Evolutionary conservation across 1,284 basidiomycete species (phyloP).

Genomic region (Austroboletus rostrupii): DNA sequence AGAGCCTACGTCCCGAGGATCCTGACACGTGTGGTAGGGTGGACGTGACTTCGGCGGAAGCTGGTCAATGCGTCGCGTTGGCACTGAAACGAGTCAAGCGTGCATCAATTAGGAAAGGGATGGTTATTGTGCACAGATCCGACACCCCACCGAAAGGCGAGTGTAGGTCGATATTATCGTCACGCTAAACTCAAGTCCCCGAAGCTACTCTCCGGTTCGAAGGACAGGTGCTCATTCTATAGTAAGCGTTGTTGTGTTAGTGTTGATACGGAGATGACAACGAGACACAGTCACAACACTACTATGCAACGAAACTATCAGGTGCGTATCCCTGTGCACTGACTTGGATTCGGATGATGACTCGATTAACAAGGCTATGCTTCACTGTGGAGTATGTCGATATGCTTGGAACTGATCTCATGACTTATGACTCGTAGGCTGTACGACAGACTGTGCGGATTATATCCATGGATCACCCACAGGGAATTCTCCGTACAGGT

Average conservation of each 20-base stretch:
- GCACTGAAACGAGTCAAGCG: constrained; percentile 89
- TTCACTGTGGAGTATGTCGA: constrained; percentile 72
- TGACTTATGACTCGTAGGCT: constrained; percentile 43
- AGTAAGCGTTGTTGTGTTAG: constrained; percentile 42
- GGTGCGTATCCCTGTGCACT: constrained; percentile 36
- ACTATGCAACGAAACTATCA: constrained; percentile 90
- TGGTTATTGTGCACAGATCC: constrained; percentile 83
- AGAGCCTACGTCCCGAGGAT: not conserved
- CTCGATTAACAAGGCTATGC: constrained; percentile 57
- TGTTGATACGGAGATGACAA: constrained; percentile 14
- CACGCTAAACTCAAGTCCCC: not conserved
- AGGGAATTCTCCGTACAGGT: constrained; percentile 84
- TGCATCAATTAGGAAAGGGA: constrained; percentile 86
- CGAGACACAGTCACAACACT: constrained; percentile 72
- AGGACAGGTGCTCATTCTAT: constrained; percentile 81
- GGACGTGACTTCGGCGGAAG: constrained; percentile 80
- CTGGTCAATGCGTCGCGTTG: constrained; percentile 92
- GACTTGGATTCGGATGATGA: not conserved
- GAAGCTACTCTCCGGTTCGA: constrained; percentile 76
- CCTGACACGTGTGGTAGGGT: constrained; percentile 46
- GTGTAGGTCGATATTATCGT: constrained; percentile 31
- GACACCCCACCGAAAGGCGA: constrained; percentile 77
- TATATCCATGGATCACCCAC: constrained; percentile 82
- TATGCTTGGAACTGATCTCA: not conserved
- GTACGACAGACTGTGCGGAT: constrained; percentile 90